These are phyloP conservation scores for Vigna unguiculata DNA, from an alignment of 306 rosid species.

Conservation along the genomic window DNA sequence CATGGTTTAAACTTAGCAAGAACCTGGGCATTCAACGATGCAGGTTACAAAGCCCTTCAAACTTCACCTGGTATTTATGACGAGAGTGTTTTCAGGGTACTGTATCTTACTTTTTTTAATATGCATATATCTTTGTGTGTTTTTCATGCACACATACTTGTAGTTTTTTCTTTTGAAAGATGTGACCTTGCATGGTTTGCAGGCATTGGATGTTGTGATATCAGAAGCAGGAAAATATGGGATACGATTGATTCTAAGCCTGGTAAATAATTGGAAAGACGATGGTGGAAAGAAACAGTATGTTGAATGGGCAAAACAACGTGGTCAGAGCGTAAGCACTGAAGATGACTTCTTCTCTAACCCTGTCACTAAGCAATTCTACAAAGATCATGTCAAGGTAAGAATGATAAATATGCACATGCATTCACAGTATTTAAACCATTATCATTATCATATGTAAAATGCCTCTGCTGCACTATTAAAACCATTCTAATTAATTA, in stretches of 20 bases:
- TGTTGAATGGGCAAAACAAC: conserved; percentile 33
- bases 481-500: no score
- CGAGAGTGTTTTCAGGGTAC: conserved; percentile 42
- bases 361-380: conserved; percentile 18
- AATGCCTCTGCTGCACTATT: no score
- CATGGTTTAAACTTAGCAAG: conserved; percentile 55
- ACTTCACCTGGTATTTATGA: conserved; percentile 46
- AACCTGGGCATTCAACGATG: conserved; percentile 52
- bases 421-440: no score
- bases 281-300: conserved; percentile 34
- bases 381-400: conserved; percentile 43
- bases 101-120: conserved; percentile 5
- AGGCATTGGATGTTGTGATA: conserved; percentile 43
- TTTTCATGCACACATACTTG: background rate
- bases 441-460: no score
- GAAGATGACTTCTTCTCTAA: conserved; percentile 35
- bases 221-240: conserved; percentile 43
- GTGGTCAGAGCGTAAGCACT: background rate
- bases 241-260: conserved; percentile 12
- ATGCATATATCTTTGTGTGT: no score
- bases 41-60: conserved; percentile 46
- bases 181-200: background rate
- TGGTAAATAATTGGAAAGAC: conserved; percentile 39
- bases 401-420: background rate
- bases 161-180: background rate